Percentiles rank a stretch among this genome's conserved stretches.
Evolutionary conservation across 192 early-diverging fungal genomes (phyloP).

Genomic region (Piromyces finnis): DNA sequence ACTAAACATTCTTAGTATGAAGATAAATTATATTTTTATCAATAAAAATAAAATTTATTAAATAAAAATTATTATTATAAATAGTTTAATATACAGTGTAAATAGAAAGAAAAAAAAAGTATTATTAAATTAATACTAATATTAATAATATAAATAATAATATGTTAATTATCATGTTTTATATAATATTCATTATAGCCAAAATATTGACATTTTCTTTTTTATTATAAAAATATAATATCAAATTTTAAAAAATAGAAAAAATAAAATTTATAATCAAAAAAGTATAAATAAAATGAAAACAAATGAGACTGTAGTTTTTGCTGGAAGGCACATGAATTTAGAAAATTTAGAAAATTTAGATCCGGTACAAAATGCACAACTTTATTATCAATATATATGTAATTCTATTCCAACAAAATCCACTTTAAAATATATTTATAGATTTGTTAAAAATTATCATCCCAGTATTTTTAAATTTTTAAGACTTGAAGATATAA

Average conservation of each 20-base stretch:
- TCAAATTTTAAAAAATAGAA: background rate
- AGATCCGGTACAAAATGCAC: background rate
- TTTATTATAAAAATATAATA: too few species aligned
- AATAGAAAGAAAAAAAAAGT: too few species aligned
- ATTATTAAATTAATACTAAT: too few species aligned
- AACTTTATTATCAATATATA: background rate
- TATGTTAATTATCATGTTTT: too few species aligned
- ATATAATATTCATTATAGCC: too few species aligned
- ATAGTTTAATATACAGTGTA: too few species aligned
- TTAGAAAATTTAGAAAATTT: background rate
- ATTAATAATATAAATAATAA: too few species aligned
- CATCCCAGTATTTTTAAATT: background rate
- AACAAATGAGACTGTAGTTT: background rate
- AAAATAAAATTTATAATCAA: background rate
- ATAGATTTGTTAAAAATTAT: background rate
- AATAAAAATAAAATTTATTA: too few species aligned
- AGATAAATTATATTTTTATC: too few species aligned
- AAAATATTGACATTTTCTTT: too few species aligned
- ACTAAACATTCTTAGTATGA: too few species aligned
- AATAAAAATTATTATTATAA: too few species aligned
- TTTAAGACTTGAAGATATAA: background rate
- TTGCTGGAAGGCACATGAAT: background rate
- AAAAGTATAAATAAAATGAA: background rate
- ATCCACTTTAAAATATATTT: background rate
- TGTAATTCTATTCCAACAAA: background rate